Evolutionary conservation across 139 green algal species (phyloP).

Genomic region (Nannochloris sp.): DNA sequence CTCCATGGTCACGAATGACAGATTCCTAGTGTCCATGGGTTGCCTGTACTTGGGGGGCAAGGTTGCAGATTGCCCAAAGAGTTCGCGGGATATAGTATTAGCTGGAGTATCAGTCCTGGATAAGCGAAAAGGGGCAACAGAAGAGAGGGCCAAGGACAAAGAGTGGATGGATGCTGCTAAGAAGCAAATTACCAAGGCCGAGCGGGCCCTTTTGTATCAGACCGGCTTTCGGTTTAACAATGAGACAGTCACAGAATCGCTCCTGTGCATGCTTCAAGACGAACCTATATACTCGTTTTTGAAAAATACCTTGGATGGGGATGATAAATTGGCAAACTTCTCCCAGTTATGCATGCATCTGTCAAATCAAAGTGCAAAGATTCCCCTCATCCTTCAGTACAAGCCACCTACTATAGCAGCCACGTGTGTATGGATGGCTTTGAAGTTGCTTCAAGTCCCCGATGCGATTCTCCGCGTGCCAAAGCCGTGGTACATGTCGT

Average conservation of each 20-base stretch:
- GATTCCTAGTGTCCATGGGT: constrained; percentile 62
- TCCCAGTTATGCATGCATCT: constrained; percentile 7
- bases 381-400: constrained; percentile 15
- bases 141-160: too few species aligned
- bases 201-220: constrained; percentile 37
- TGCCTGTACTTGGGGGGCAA: constrained; percentile 84
- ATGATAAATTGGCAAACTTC: background rate
- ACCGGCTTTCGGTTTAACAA: constrained; percentile 27
- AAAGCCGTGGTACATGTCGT: background rate
- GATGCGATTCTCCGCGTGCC: background rate
- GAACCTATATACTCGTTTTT: constrained; percentile 4
- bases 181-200: constrained; percentile 25
- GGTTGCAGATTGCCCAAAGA: constrained; percentile 71
- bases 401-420: constrained; percentile 7
- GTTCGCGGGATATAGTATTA: constrained; percentile 49
- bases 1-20: constrained; percentile 56
- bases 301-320: background rate
- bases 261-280: constrained; percentile 10
- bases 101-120: background rate
- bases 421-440: constrained; percentile 22
- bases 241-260: background rate
- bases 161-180: constrained; percentile 3
- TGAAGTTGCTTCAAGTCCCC: constrained; percentile 13
- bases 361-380: constrained; percentile 13
- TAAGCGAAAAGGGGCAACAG: background rate